These are phyloP conservation scores for Waltiozyma sp. DNA, from an alignment of 1,139 yeast species.

Conservation along the genomic window DNA sequence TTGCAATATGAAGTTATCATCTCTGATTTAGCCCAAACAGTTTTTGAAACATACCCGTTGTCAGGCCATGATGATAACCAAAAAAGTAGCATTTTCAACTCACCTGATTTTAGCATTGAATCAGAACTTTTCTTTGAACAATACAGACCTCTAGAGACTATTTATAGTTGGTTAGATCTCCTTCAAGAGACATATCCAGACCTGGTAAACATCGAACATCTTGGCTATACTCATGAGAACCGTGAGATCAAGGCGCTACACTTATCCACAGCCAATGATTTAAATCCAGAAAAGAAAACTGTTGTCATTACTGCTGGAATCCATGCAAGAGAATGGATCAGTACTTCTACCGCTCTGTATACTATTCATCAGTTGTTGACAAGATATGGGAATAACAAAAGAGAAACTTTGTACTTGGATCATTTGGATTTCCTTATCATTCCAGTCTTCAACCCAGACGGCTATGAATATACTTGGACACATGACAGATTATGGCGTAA, in stretches of 20 bases:
- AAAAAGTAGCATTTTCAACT: constrained; percentile 3
- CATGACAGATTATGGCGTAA: constrained; percentile 80
- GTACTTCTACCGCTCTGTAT: constrained; percentile 60
- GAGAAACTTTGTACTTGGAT: constrained; percentile 30
- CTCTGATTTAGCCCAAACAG: constrained; percentile 43
- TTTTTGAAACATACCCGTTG: constrained; percentile 43
- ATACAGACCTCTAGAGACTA: constrained; percentile 57
- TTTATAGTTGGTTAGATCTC: constrained; percentile 61
- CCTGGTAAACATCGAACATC: constrained; percentile 44
- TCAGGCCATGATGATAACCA: constrained; percentile 11
- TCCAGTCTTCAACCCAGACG: constrained; percentile 87
- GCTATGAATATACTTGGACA: constrained; percentile 76
- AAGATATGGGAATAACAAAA: constrained; percentile 32
- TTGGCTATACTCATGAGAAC: constrained; percentile 71
- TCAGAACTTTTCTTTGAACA: constrained; percentile 49
- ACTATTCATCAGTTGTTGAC: constrained; percentile 44
- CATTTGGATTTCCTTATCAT: constrained; percentile 61
- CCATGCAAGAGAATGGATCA: constrained; percentile 89
- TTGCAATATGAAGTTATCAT: constrained; percentile 28
- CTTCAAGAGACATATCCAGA: constrained; percentile 49
- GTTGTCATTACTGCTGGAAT: constrained; percentile 75
- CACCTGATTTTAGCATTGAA: constrained; percentile 8
- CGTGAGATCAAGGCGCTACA: constrained; percentile 59
- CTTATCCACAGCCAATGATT: constrained; percentile 37
- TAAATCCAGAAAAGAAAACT: constrained; percentile 47